These are phyloP conservation scores for Cladophialophora yegresii DNA, from an alignment of 2,329 filamentous ascomycete species.

Conservation along the genomic window DNA sequence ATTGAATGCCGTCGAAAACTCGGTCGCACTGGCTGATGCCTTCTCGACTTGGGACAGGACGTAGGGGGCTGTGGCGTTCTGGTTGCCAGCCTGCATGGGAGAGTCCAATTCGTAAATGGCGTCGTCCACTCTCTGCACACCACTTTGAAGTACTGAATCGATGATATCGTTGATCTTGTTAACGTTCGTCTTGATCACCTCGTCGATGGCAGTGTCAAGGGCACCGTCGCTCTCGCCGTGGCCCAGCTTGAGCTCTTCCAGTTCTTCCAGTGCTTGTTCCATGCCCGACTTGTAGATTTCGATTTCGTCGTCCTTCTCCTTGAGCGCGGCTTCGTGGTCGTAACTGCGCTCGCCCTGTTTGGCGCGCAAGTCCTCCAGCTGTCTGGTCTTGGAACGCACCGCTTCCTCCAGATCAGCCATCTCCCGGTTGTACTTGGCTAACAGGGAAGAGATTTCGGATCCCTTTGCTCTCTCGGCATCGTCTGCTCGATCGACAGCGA, in stretches of 20 bases:
- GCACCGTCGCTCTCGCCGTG: conserved; percentile 75
- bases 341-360: conserved; percentile 77
- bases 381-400: conserved; percentile 78
- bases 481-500: conserved; percentile 88
- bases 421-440: conserved; percentile 94
- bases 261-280: conserved; percentile 90
- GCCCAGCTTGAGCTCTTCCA: conserved; percentile 77
- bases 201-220: conserved; percentile 87
- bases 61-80: conserved; percentile 92
- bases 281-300: conserved; percentile 98
- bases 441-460: conserved; percentile 89
- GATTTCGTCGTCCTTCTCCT: conserved; percentile 95
- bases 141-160: conserved; percentile 90
- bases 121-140: conserved; percentile 91
- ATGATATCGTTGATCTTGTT: conserved; percentile 97
- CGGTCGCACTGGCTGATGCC: conserved; percentile 88
- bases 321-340: conserved; percentile 80
- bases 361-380: conserved; percentile 78
- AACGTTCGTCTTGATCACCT: conserved; percentile 79
- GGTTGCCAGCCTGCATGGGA: conserved; percentile 96
- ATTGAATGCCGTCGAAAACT: conserved; percentile 97
- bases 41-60: conserved; percentile 97
- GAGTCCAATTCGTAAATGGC: conserved; percentile 96
- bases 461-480: conserved; percentile 91
- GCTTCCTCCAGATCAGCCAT: conserved; percentile 96